phyloP scores from a whole-genome alignment of 208 protist genomes.

The Leishmania gerbilli region DNA sequence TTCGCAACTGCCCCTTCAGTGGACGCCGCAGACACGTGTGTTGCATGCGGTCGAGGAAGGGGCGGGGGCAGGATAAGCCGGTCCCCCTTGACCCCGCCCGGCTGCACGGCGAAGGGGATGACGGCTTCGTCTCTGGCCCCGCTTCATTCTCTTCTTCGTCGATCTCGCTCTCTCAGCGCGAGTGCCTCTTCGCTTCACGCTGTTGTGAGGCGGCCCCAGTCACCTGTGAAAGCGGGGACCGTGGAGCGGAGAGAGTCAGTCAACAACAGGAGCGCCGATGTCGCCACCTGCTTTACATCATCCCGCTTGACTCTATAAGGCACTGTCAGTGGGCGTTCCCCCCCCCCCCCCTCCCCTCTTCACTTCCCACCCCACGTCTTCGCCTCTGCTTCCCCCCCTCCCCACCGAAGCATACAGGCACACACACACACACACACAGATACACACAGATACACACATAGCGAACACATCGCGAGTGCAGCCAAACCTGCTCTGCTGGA shows the following conservation, averaged over 20 bases:
- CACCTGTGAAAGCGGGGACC: neutral
- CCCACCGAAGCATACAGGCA: constrained; percentile 4
- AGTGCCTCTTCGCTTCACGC: too few relatives aligned
- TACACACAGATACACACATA: neutral
- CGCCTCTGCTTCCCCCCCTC: too few relatives aligned
- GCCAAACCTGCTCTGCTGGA: too few relatives aligned
- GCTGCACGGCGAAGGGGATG: neutral
- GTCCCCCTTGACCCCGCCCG: neutral
- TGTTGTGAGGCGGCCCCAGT: neutral
- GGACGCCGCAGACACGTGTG: neutral
- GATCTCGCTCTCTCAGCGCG: neutral
- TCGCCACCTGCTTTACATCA: neutral
- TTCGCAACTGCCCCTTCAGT: too few relatives aligned
- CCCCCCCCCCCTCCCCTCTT: too few relatives aligned
- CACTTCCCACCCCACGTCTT: too few relatives aligned
- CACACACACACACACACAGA: neutral
- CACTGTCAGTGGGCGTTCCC: neutral
- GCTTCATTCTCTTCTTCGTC: neutral
- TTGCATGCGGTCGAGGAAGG: neutral
- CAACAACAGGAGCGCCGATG: neutral
- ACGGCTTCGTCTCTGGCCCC: neutral
- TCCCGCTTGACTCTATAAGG: neutral
- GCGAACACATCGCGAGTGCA: neutral
- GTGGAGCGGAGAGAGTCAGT: neutral
- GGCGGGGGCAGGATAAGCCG: neutral